phyloP scores from a whole-genome alignment of 176 grass and related monocot genomes.

The Triticum dicoccoides region DNA sequence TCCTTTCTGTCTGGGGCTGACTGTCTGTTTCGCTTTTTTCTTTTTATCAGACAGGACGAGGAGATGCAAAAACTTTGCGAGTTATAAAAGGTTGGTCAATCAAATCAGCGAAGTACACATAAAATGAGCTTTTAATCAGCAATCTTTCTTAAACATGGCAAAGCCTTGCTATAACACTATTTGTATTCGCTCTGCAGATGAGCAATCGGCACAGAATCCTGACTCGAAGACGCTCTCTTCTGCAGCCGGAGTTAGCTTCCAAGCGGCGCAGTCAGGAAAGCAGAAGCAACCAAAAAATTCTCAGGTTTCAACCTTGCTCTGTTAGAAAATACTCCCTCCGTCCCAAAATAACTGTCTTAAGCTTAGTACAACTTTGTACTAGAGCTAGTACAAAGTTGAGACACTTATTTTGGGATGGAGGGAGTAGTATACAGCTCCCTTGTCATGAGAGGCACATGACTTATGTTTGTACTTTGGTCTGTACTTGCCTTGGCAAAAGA shows the following conservation, averaged over 20 bases:
- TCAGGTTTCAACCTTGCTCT: not conserved
- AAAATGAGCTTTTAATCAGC: not conserved
- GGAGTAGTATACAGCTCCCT: not conserved
- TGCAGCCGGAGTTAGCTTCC: not conserved
- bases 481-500: slow-evolving; percentile 25
- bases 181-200: slow-evolving; percentile 4
- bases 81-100: slow-evolving; percentile 29
- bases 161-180: not conserved
- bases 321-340: not conserved
- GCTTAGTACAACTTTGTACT: too few species aligned
- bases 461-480: not conserved
- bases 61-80: not conserved
- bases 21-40: not conserved
- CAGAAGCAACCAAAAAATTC: not conserved
- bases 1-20: not conserved
- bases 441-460: not conserved
- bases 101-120: not conserved
- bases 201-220: not conserved
- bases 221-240: not conserved
- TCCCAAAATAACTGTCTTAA: too few species aligned
- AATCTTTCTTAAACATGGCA: slow-evolving; percentile 1
- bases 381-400: too few species aligned
- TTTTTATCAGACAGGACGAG: slow-evolving; percentile 42
- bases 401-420: too few species aligned
- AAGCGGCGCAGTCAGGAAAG: not conserved